Conservation (phyloP, 2,329 filamentous ascomycete genomes). For the Sclerotinia sclerotiorum region DNA sequence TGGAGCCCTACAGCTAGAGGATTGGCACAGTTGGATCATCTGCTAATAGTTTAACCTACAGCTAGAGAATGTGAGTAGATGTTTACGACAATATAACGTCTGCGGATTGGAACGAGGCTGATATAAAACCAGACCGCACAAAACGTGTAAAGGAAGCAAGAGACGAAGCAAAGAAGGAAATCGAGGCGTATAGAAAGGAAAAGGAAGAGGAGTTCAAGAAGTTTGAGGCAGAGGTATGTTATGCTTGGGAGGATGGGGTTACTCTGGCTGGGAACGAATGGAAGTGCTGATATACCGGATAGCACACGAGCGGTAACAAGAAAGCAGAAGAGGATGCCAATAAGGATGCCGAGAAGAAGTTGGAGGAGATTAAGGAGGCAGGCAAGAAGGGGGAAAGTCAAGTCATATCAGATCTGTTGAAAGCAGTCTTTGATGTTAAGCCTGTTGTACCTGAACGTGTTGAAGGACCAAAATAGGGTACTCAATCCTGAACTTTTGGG, state of each 20-base stretch:
- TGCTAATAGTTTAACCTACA: constrained; percentile 45
- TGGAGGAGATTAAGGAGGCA: constrained; percentile 77
- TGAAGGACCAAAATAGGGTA: constrained; percentile 37
- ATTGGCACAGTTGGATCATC: neutral
- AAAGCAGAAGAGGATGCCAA: constrained; percentile 76
- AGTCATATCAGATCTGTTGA: constrained; percentile 80
- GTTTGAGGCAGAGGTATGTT: constrained; percentile 71
- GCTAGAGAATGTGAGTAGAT: constrained; percentile 78
- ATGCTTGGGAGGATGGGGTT: neutral
- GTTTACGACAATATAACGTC: neutral
- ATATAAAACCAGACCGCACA: constrained; percentile 67
- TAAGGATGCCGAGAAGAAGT: constrained; percentile 76
- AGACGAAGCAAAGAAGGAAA: constrained; percentile 95
- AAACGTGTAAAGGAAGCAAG: constrained; percentile 97
- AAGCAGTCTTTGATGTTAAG: constrained; percentile 81
- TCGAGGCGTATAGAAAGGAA: constrained; percentile 82
- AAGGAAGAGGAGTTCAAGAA: constrained; percentile 96
- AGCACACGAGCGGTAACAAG: constrained; percentile 93
- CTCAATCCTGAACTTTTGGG: neutral
- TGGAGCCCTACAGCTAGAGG: neutral
- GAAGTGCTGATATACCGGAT: constrained; percentile 26
- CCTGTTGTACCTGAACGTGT: constrained; percentile 58
- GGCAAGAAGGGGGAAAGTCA: constrained; percentile 76
- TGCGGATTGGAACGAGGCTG: constrained; percentile 22
- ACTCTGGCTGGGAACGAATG: neutral